These are phyloP conservation scores for Rugonectria rugulosa DNA, from an alignment of 2,329 filamentous ascomycete genomes.

Conservation along the genomic window DNA sequence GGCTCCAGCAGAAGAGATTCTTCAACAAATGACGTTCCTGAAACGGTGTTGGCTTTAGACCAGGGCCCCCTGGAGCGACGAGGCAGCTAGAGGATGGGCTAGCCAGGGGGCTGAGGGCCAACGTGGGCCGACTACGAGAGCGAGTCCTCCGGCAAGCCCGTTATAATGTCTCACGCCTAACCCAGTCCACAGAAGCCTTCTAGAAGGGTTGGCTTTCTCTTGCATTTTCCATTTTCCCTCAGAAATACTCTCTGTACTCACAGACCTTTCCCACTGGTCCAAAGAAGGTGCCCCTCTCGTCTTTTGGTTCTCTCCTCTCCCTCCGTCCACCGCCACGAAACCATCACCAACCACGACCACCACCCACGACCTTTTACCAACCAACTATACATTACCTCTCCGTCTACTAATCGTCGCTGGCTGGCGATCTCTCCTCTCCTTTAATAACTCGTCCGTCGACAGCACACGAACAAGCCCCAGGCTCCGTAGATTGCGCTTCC, in stretches of 20 bases:
- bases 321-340: slow-evolving; percentile 1
- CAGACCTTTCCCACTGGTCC: background rate
- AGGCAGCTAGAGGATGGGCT: slow-evolving; percentile 30
- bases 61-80: slow-evolving; percentile 28
- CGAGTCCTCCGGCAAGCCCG: slow-evolving; percentile 40
- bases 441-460: background rate
- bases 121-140: slow-evolving; percentile 35
- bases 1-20: background rate
- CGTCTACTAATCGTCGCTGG: slow-evolving; percentile 36
- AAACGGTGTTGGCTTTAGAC: slow-evolving; percentile 35
- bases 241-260: background rate
- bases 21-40: slow-evolving; percentile 40
- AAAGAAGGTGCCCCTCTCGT: slow-evolving; percentile 15
- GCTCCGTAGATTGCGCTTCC: slow-evolving; percentile 17
- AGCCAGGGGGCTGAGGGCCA: slow-evolving; percentile 33
- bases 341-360: background rate
- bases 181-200: slow-evolving; percentile 41
- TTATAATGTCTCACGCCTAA: slow-evolving; percentile 39
- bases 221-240: slow-evolving; percentile 21
- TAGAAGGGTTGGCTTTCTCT: slow-evolving; percentile 37
- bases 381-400: slow-evolving; percentile 25
- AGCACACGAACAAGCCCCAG: background rate
- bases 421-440: slow-evolving; percentile 38
- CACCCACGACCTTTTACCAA: slow-evolving; percentile 20
- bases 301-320: slow-evolving; percentile 10